phyloP scores from a whole-genome alignment of 2,329 filamentous ascomycete species.

The Calonectria ilicicola region DNA sequence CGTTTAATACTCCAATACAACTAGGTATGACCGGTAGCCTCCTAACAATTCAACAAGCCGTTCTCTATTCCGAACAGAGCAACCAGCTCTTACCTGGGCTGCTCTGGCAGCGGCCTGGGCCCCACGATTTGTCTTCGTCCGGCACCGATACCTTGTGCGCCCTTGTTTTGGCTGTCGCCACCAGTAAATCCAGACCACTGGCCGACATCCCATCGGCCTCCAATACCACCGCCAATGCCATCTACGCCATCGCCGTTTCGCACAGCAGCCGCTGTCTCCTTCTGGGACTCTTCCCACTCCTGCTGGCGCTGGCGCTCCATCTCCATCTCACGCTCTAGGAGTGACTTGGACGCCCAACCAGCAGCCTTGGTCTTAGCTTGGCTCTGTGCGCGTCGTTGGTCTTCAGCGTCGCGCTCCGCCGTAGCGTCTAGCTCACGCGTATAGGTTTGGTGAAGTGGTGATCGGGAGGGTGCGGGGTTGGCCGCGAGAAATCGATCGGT shows the following conservation, averaged over 20 bases:
- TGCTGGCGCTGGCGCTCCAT: conserved; percentile 80
- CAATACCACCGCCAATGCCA: conserved; percentile 74
- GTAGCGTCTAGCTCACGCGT: conserved; percentile 66
- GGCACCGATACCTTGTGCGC: conserved; percentile 73
- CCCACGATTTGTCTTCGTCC: conserved; percentile 84
- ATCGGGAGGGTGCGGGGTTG: conserved; percentile 61
- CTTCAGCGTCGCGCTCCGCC: conserved; percentile 72
- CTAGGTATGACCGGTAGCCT: neutral
- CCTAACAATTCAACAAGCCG: neutral
- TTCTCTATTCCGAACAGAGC: neutral
- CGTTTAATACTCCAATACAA: conserved; percentile 2
- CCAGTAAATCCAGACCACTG: conserved; percentile 82
- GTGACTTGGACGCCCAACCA: conserved; percentile 74
- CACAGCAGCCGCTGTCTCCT: conserved; percentile 68
- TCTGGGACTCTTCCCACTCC: conserved; percentile 84
- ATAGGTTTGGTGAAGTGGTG: conserved; percentile 61
- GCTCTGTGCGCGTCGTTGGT: conserved; percentile 68
- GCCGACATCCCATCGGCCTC: conserved; percentile 79
- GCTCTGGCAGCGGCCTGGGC: conserved; percentile 72
- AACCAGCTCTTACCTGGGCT: conserved; percentile 36
- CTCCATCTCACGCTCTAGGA: conserved; percentile 86
- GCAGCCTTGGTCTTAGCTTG: conserved; percentile 72
- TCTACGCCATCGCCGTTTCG: conserved; percentile 66
- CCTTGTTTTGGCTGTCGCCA: conserved; percentile 80
- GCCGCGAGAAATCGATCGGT: conserved; percentile 69